These are phyloP conservation scores for Coemansia nantahalensis DNA, from an alignment of 192 early-diverging fungal species.

Conservation along the genomic window DNA sequence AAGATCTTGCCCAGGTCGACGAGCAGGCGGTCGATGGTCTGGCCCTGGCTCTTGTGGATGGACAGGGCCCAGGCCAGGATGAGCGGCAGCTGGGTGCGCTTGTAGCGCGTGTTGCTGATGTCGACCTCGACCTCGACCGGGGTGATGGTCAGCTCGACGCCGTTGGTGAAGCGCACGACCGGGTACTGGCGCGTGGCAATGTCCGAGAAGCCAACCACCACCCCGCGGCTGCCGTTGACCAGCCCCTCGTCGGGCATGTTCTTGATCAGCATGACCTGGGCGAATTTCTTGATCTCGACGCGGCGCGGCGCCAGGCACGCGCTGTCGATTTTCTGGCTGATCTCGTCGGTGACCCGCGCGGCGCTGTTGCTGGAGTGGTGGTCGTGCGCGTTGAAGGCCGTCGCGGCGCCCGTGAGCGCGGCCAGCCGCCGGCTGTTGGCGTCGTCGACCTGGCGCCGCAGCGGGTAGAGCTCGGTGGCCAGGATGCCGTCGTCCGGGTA, in stretches of 20 bases:
- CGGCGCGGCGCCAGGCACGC: slow-evolving; percentile 44
- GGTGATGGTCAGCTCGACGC: slow-evolving; percentile 52
- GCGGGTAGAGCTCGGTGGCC: slow-evolving; percentile 72
- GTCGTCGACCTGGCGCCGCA: slow-evolving; percentile 72
- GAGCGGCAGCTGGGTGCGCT: slow-evolving; percentile 65
- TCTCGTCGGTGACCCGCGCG: slow-evolving; percentile 12
- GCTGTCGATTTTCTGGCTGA: slow-evolving; percentile 26
- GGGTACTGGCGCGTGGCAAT: slow-evolving; percentile 44
- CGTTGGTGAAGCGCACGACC: slow-evolving; percentile 43
- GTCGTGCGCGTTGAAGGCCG: slow-evolving; percentile 56
- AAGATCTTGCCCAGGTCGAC: slow-evolving; percentile 77
- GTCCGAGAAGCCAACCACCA: slow-evolving; percentile 45
- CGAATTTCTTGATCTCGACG: slow-evolving; percentile 68
- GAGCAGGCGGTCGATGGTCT: slow-evolving; percentile 72
- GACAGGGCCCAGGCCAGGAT: slow-evolving; percentile 82
- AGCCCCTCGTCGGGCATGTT: slow-evolving; percentile 61
- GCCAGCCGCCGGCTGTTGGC: slow-evolving; percentile 62
- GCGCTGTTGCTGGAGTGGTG: slow-evolving; percentile 4
- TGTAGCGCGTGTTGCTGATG: slow-evolving; percentile 29
- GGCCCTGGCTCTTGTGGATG: slow-evolving; percentile 87
- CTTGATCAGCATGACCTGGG: slow-evolving; percentile 89
- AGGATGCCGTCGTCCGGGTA: slow-evolving; percentile 61
- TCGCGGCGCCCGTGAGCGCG: slow-evolving; percentile 51
- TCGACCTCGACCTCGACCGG: slow-evolving; percentile 59
- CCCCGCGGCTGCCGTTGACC: slow-evolving; percentile 82